Evolutionary conservation across 345 rosid species (phyloP).

Genomic region (Aquilaria malaccensis): DNA sequence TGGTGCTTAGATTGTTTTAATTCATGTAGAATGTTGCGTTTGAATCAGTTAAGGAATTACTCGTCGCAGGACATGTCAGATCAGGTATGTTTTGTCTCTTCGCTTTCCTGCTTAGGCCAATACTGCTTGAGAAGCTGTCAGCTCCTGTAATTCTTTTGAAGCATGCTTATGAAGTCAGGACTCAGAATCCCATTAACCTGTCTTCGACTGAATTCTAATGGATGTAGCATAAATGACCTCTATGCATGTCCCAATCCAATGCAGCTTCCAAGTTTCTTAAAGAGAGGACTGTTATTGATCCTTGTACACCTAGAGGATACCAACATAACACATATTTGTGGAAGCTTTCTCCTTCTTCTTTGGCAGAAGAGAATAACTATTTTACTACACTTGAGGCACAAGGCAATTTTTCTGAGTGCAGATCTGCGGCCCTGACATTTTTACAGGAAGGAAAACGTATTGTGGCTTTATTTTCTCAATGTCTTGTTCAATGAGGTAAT

Average conservation of each 20-base stretch:
- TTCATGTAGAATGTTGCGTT: slow-evolving; percentile 69
- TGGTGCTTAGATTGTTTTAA: slow-evolving; percentile 12
- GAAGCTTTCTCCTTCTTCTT: slow-evolving; percentile 34
- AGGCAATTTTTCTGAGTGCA: slow-evolving; percentile 91
- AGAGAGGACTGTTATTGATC: slow-evolving; percentile 40
- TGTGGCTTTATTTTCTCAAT: too few relatives aligned
- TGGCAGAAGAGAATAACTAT: slow-evolving; percentile 24
- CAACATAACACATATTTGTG: slow-evolving; percentile 18
- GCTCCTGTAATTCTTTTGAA: too few relatives aligned
- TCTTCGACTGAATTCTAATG: not conserved
- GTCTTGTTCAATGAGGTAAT: too few relatives aligned
- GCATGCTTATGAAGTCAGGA: too few relatives aligned
- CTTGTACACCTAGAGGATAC: slow-evolving; percentile 88
- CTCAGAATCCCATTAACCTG: too few relatives aligned
- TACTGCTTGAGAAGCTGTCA: too few relatives aligned
- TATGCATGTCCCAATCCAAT: slow-evolving; percentile 4
- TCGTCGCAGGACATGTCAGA: slow-evolving; percentile 34
- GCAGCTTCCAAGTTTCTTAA: slow-evolving; percentile 41
- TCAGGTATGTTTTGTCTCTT: slow-evolving; percentile 32
- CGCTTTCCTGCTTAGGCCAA: not conserved
- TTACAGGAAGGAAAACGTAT: slow-evolving; percentile 80
- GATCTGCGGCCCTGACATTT: slow-evolving; percentile 54
- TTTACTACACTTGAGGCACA: slow-evolving; percentile 37
- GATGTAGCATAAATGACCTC: too few relatives aligned
- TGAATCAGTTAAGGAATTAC: slow-evolving; percentile 54